Conservation (phyloP, 176 grass and related monocot species). For the Poa annua region DNA sequence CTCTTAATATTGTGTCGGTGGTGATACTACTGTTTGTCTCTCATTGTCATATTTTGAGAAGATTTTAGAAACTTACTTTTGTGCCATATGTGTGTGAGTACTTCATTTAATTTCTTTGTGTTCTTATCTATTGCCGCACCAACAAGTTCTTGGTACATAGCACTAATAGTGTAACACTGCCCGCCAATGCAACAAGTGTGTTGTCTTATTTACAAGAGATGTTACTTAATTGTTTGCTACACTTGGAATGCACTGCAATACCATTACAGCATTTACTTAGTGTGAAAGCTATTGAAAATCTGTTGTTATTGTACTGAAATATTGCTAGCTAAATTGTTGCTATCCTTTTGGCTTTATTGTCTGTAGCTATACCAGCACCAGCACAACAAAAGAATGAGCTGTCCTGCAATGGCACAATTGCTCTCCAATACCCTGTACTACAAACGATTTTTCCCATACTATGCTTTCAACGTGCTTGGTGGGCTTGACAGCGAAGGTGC, state of each 20-base stretch:
- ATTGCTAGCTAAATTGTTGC: not conserved
- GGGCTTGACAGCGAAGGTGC: conserved; percentile 91
- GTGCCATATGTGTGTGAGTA: not conserved
- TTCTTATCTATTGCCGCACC: not conserved
- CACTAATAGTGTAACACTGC: not conserved
- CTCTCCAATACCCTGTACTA: conserved; percentile 96
- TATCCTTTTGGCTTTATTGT: not conserved
- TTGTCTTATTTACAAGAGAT: conserved; percentile 4
- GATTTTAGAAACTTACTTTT: not conserved
- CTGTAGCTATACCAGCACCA: conserved; percentile 95
- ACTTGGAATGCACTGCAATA: not conserved
- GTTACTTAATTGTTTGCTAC: not conserved
- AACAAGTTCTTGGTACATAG: not conserved
- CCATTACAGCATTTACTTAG: not conserved
- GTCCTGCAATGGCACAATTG: conserved; percentile 93
- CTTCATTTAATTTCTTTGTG: conserved; percentile 6
- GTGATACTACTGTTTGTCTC: no score
- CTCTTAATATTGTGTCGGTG: no score
- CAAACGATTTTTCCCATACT: conserved; percentile 49
- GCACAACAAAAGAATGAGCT: conserved; percentile 99
- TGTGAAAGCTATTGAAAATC: not conserved
- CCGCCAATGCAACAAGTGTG: not conserved
- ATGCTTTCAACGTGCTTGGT: conserved; percentile 84
- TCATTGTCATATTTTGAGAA: not conserved
- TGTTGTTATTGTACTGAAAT: not conserved